phyloP scores from a whole-genome alignment of 1,284 basidiomycete species.

The Ceratobasidium papillatum region DNA sequence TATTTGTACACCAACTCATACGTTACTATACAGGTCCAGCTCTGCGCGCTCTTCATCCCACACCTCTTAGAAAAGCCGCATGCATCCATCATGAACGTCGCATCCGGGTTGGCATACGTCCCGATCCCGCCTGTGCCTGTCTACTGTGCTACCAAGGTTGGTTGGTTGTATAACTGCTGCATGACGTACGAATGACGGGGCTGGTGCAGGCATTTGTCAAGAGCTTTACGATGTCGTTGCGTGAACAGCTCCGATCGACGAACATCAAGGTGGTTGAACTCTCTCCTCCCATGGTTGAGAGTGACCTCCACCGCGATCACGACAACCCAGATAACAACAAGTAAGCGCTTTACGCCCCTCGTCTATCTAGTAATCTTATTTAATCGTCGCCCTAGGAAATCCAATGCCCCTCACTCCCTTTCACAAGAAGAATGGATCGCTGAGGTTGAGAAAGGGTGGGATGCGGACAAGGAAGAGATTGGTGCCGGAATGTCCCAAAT shows the following conservation, averaged over 20 bases:
- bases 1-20: not conserved
- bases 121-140: slow-evolving; percentile 10
- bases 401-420: not conserved
- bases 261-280: slow-evolving; percentile 48
- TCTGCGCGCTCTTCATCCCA: slow-evolving; percentile 26
- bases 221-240: slow-evolving; percentile 23
- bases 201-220: slow-evolving; percentile 16
- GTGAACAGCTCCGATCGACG: slow-evolving; percentile 31
- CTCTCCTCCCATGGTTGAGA: slow-evolving; percentile 48
- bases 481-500: slow-evolving; percentile 18
- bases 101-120: slow-evolving; percentile 21
- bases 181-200: not conserved
- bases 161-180: not conserved
- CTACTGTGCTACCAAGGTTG: slow-evolving; percentile 22
- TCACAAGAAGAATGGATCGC: slow-evolving; percentile 32
- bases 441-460: slow-evolving; percentile 20
- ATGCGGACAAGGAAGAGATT: slow-evolving; percentile 20
- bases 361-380: not conserved
- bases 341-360: slow-evolving; percentile 25
- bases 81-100: slow-evolving; percentile 22
- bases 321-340: slow-evolving; percentile 49
- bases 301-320: slow-evolving; percentile 48
- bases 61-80: slow-evolving; percentile 8
- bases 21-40: slow-evolving; percentile 18
- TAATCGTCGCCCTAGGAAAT: not conserved